A percentile compares a stretch with the other conserved stretches of the same genome.
Conservation (phyloP, 2,329 filamentous ascomycete genomes). For the Torrubiella hemipterigena region DNA sequence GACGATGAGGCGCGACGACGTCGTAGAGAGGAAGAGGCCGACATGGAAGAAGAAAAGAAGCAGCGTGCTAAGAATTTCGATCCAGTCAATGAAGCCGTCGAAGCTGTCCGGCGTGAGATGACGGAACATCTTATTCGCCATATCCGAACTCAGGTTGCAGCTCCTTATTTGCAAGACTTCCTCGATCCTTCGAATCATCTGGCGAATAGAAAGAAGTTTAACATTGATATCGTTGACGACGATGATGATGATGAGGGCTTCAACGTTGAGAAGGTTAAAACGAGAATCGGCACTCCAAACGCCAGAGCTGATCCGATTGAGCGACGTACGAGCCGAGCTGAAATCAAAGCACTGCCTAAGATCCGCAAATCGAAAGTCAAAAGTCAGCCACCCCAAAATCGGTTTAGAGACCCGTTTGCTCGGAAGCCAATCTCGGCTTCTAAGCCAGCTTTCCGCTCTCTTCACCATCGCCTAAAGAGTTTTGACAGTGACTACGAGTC, state of each 20-base stretch:
- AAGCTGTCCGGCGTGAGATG: constrained; percentile 68
- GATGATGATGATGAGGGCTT: constrained; percentile 37
- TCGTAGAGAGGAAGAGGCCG: constrained; percentile 63
- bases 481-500: constrained; percentile 65
- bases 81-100: constrained; percentile 73
- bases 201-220: constrained; percentile 67
- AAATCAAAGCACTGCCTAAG: constrained; percentile 53
- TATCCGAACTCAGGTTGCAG: constrained; percentile 77
- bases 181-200: constrained; percentile 72
- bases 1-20: constrained; percentile 54
- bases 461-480: constrained; percentile 63
- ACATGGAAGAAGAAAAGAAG: constrained; percentile 82
- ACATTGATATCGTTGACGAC: constrained; percentile 59
- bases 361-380: constrained; percentile 59
- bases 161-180: constrained; percentile 66
- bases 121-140: constrained; percentile 79
- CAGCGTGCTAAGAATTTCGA: constrained; percentile 81
- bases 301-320: constrained; percentile 50
- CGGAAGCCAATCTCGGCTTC: constrained; percentile 46
- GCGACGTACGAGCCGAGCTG: constrained; percentile 42
- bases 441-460: constrained; percentile 57
- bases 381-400: constrained; percentile 40
- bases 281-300: constrained; percentile 53
- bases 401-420: constrained; percentile 56
- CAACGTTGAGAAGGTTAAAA: constrained; percentile 49